phyloP scores from a whole-genome alignment of 805 yeast species.

The Blastobotrys parvus region DNA sequence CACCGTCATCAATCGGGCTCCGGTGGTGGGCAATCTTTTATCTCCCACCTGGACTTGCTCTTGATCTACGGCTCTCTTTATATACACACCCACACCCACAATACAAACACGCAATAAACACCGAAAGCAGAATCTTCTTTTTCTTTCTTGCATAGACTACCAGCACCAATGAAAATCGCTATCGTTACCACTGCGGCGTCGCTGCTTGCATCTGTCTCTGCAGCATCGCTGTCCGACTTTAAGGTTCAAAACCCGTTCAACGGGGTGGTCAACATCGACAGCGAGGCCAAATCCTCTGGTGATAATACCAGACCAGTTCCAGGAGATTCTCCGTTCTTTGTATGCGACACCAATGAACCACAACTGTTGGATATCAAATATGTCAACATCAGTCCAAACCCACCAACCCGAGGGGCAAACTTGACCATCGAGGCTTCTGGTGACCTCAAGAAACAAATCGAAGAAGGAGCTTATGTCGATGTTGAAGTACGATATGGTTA shows the following conservation, averaged over 20 bases:
- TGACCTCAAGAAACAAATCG: conserved; percentile 42
- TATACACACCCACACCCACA: too few relatives aligned
- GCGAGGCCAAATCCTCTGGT: conserved; percentile 8
- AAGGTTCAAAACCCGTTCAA: background rate
- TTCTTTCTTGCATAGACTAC: too few relatives aligned
- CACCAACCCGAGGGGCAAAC: conserved; percentile 80
- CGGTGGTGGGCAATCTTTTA: too few relatives aligned
- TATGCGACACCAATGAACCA: conserved; percentile 57
- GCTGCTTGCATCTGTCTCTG: too few relatives aligned
- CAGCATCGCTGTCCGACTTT: background rate
- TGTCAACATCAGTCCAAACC: conserved; percentile 69
- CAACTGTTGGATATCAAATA: conserved; percentile 58
- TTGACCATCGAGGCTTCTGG: conserved; percentile 77
- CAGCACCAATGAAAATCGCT: too few relatives aligned
- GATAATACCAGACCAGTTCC: too few relatives aligned
- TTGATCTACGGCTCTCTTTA: too few relatives aligned
- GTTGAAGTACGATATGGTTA: conserved; percentile 90
- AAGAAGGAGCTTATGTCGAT: conserved; percentile 88
- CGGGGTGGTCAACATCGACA: background rate
- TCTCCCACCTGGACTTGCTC: too few relatives aligned
- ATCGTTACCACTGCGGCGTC: too few relatives aligned
- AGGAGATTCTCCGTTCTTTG: conserved; percentile 78
- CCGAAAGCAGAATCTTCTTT: too few relatives aligned
- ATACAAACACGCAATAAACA: too few relatives aligned
- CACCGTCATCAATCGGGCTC: too few relatives aligned